Conservation (phyloP, 2,329 filamentous ascomycete genomes). For the Periglandula ipomoeae region DNA sequence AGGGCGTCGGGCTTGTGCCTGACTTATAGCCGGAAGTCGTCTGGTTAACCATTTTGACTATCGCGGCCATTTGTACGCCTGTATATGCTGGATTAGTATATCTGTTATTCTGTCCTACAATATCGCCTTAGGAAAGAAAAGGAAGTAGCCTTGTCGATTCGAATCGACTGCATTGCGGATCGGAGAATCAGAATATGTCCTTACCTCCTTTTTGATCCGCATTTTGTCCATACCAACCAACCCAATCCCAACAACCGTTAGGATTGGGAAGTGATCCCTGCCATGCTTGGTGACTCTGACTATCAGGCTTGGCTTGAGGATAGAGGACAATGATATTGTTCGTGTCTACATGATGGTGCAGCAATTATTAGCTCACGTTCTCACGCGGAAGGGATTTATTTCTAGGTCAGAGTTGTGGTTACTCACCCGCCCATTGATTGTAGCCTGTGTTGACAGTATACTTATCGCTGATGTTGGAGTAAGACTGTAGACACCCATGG, state of each 20-base stretch:
- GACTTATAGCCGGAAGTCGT: no score
- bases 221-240: slow-evolving; percentile 9
- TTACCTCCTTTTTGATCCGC: slow-evolving; percentile 9
- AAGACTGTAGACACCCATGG: slow-evolving; percentile 6
- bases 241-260: slow-evolving; percentile 9
- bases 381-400: not conserved
- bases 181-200: no score
- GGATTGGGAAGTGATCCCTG: slow-evolving; percentile 6
- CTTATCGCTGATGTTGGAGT: slow-evolving; percentile 1
- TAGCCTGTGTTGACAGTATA: slow-evolving; percentile 7
- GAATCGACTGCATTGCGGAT: no score
- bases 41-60: no score
- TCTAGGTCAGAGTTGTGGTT: not conserved
- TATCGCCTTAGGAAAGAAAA: no score
- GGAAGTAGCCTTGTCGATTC: no score
- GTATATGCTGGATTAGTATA: no score
- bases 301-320: slow-evolving; percentile 5
- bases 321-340: slow-evolving; percentile 5
- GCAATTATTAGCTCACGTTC: not conserved
- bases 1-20: no score
- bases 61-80: no score
- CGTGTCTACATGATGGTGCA: slow-evolving; percentile 2
- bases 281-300: not conserved
- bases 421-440: slow-evolving; percentile 8
- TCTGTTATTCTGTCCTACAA: no score